phyloP scores from a whole-genome alignment of 257 asterid genomes.

The Plantago elongata region DNA sequence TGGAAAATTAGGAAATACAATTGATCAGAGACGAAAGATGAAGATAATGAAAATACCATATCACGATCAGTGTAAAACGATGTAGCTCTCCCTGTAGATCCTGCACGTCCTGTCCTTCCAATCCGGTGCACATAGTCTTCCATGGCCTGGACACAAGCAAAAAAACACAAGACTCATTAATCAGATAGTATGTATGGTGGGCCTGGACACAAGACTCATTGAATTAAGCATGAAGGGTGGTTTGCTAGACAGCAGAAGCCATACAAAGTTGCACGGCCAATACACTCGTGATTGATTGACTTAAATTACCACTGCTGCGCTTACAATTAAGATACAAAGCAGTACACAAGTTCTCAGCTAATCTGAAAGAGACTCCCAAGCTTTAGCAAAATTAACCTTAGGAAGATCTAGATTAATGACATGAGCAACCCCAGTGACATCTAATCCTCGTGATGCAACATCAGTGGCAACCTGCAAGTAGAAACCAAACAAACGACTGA shows the following conservation, averaged over 20 bases:
- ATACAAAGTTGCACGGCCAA: not conserved
- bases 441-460: slow-evolving; percentile 91
- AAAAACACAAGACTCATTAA: not conserved
- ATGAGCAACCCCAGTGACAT: slow-evolving; percentile 85
- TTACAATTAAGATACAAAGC: slow-evolving; percentile 1
- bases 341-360: slow-evolving; percentile 14
- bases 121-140: slow-evolving; percentile 90
- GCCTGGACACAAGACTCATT: slow-evolving; percentile 27
- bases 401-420: slow-evolving; percentile 88
- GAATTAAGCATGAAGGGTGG: not conserved
- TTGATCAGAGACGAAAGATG: not conserved
- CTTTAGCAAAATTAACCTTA: slow-evolving; percentile 45
- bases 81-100: slow-evolving; percentile 82
- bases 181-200: too few relatives aligned
- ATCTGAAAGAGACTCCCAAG: slow-evolving; percentile 10
- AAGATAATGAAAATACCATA: slow-evolving; percentile 42
- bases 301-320: not conserved
- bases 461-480: slow-evolving; percentile 83
- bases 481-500: slow-evolving; percentile 11
- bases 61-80: slow-evolving; percentile 81
- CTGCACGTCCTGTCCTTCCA: slow-evolving; percentile 96
- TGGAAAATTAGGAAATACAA: not conserved
- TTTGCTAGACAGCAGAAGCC: not conserved
- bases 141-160: slow-evolving; percentile 43
- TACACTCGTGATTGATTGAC: not conserved